Percentiles rank a stretch among this genome's conserved stretches.
Evolutionary conservation across 148 eudicot species (phyloP).

Genomic region (Nepenthes gracilis): DNA sequence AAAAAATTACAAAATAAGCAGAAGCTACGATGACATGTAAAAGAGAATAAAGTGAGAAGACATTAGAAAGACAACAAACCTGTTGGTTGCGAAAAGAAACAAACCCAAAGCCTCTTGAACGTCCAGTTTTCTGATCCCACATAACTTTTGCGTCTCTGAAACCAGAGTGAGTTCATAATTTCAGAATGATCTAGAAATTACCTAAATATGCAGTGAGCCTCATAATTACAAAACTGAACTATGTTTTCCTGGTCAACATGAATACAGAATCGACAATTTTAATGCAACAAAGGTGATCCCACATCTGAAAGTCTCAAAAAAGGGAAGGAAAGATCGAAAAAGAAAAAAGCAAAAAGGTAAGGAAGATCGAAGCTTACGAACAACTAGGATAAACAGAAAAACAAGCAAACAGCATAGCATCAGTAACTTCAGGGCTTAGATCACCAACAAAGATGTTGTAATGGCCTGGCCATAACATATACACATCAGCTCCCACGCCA

Average conservation of each 20-base stretch:
- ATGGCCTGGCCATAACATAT: conserved; percentile 41
- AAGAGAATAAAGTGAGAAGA: not conserved
- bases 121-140: conserved; percentile 99
- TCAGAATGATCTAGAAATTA: not conserved
- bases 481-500: conserved; percentile 5
- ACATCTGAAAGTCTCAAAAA: not conserved
- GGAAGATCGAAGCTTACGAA: conserved; percentile 60
- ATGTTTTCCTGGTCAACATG: not conserved
- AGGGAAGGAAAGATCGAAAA: not conserved
- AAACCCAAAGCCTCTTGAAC: conserved; percentile 98
- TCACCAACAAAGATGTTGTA: conserved; percentile 94
- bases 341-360: not conserved
- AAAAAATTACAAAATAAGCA: not conserved
- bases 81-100: conserved; percentile 90
- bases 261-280: not conserved
- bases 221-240: no score
- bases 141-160: conserved; percentile 95
- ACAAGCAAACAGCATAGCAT: conserved; percentile 87
- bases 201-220: no score
- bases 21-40: not conserved
- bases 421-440: conserved; percentile 97
- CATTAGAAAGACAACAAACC: conserved; percentile 23
- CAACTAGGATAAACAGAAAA: conserved; percentile 88
- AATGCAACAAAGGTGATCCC: not conserved
- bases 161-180: not conserved